Evolutionary conservation across 176 grass and related monocot species (phyloP).

Genomic region (Rhipidocladum racemiflorum): DNA sequence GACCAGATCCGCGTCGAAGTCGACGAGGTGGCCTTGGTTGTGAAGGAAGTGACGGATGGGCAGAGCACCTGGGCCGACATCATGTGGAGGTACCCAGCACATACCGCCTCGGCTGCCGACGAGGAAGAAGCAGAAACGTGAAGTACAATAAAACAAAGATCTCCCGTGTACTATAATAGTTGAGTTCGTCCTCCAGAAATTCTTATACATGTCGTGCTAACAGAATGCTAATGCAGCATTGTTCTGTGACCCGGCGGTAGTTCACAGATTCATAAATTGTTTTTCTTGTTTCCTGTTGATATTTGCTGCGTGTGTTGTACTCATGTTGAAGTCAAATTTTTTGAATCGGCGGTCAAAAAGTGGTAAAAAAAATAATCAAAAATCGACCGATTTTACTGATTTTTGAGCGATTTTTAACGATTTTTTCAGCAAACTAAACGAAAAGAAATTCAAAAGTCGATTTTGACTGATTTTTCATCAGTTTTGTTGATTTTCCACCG

Average conservation of each 20-base stretch:
- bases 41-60: constrained; percentile 70
- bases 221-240: neutral
- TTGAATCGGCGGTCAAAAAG: too few relatives aligned
- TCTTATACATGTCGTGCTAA: constrained; percentile 11
- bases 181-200: neutral
- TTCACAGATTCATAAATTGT: neutral
- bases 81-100: constrained; percentile 78
- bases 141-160: constrained; percentile 3
- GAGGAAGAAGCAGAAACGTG: constrained; percentile 46
- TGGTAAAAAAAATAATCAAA: too few relatives aligned
- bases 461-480: too few relatives aligned
- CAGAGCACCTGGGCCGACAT: constrained; percentile 87
- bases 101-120: constrained; percentile 24
- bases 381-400: too few relatives aligned
- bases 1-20: constrained; percentile 76
- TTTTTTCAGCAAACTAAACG: too few relatives aligned
- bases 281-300: constrained; percentile 14
- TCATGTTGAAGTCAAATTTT: too few relatives aligned
- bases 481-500: too few relatives aligned
- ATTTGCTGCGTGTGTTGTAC: neutral
- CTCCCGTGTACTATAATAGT: neutral
- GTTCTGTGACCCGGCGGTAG: neutral
- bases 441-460: too few relatives aligned
- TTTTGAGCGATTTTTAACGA: too few relatives aligned
- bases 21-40: constrained; percentile 61